Evolutionary conservation across 306 rosid species (phyloP).

Genomic region (Trifolium fragiferum): DNA sequence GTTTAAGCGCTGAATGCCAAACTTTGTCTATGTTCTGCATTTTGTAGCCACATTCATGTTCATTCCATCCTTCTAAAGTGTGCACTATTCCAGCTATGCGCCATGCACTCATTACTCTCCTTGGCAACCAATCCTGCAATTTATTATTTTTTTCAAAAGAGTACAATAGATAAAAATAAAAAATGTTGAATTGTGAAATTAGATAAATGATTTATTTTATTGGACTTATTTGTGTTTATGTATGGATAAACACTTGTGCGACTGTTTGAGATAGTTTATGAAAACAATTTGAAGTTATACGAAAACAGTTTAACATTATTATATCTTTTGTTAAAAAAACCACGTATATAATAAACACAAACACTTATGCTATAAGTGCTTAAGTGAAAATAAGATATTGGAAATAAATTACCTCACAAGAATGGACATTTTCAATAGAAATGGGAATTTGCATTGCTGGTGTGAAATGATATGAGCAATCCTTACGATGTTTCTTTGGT

Average conservation of each 20-base stretch:
- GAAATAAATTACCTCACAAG: conserved; percentile 73
- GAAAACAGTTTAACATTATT: no score
- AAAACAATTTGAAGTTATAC: no score
- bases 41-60: conserved; percentile 63
- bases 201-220: no score
- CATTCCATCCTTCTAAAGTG: conserved; percentile 68
- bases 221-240: no score
- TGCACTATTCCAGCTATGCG: conserved; percentile 74
- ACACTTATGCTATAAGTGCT: no score
- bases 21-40: conserved; percentile 56
- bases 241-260: no score
- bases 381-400: background rate
- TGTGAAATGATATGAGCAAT: conserved; percentile 66
- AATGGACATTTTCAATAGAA: conserved; percentile 60
- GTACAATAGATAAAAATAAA: no score
- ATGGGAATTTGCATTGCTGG: conserved; percentile 69
- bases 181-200: no score
- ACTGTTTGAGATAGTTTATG: no score
- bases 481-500: conserved; percentile 63
- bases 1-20: conserved; percentile 71
- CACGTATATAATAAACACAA: background rate
- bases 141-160: no score
- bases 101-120: conserved; percentile 90
- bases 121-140: conserved; percentile 67
- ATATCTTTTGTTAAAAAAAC: no score